Conservation (phyloP, 2,329 filamentous ascomycete species). For the Diplocarpon mali region DNA sequence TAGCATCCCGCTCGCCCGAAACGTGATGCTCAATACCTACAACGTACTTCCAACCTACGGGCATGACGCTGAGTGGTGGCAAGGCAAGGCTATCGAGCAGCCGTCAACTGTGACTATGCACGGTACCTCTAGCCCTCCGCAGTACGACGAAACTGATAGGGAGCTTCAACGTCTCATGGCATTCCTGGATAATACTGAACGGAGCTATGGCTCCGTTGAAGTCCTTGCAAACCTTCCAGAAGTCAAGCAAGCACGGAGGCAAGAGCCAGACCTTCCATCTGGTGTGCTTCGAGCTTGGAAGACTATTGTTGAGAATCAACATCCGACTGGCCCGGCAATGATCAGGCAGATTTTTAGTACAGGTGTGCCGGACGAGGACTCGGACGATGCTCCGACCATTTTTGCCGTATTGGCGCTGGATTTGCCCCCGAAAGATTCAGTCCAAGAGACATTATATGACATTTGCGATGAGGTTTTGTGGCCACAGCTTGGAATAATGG, state of each 20-base stretch:
- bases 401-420: slow-evolving; percentile 26
- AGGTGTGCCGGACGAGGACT: slow-evolving; percentile 12
- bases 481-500: slow-evolving; percentile 12
- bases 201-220: slow-evolving; percentile 47
- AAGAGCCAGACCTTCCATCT: slow-evolving; percentile 17
- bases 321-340: slow-evolving; percentile 1
- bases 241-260: slow-evolving; percentile 12
- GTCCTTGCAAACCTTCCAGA: slow-evolving; percentile 29
- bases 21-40: slow-evolving; percentile 39
- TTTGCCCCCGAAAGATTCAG: slow-evolving; percentile 19
- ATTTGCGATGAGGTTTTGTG: slow-evolving; percentile 26
- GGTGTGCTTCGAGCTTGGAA: slow-evolving; percentile 22
- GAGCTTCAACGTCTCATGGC: slow-evolving; percentile 53
- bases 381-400: slow-evolving; percentile 12
- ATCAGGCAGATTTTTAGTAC: slow-evolving; percentile 22
- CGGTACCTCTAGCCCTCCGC: slow-evolving; percentile 6
- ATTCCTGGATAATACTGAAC: slow-evolving; percentile 49
- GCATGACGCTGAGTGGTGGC: slow-evolving; percentile 50
- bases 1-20: slow-evolving; percentile 46
- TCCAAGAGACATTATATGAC: slow-evolving; percentile 26
- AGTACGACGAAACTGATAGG: slow-evolving; percentile 24
- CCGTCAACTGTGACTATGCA: slow-evolving; percentile 7
- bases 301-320: slow-evolving; percentile 7
- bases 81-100: slow-evolving; percentile 37
- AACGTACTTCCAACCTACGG: slow-evolving; percentile 38